Percentiles rank a stretch among this genome's conserved stretches.
These are phyloP conservation scores for Cladophialophora bantiana DNA, from an alignment of 2,329 filamentous ascomycete species.

Conservation along the genomic window DNA sequence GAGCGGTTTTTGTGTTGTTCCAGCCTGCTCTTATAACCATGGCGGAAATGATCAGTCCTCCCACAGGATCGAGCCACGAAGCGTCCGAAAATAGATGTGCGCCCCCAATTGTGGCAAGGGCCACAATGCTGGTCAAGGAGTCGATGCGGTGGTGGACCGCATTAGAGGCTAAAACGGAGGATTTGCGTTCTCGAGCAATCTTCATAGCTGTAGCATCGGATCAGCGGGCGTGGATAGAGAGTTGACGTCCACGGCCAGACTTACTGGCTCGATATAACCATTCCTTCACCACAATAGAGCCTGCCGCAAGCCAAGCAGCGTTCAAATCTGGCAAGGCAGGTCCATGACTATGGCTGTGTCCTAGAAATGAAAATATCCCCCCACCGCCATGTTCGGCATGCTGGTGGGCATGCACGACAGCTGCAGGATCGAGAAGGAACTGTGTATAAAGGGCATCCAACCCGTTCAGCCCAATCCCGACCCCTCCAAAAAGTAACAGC, in stretches of 20 bases:
- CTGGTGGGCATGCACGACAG: slow-evolving; percentile 59
- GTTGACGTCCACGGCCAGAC: slow-evolving; percentile 47
- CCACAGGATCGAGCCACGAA: slow-evolving; percentile 92
- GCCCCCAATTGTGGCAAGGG: slow-evolving; percentile 84
- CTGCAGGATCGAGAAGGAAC: slow-evolving; percentile 71
- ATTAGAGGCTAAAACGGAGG: slow-evolving; percentile 93
- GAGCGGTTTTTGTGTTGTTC: slow-evolving; percentile 80
- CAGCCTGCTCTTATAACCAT: slow-evolving; percentile 92
- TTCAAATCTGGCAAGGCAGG: slow-evolving; percentile 81
- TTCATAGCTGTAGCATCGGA: slow-evolving; percentile 75
- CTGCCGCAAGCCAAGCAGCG: slow-evolving; percentile 90
- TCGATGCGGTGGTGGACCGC: slow-evolving; percentile 96
- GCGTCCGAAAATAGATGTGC: slow-evolving; percentile 86
- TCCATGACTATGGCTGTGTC: slow-evolving; percentile 70
- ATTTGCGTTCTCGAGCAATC: slow-evolving; percentile 90
- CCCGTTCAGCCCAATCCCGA: slow-evolving; percentile 89
- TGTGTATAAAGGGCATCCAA: slow-evolving; percentile 73
- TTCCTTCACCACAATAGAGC: slow-evolving; percentile 91
- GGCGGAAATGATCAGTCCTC: slow-evolving; percentile 87
- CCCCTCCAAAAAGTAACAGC: slow-evolving; percentile 84
- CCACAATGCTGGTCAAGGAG: slow-evolving; percentile 92
- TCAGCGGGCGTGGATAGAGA: slow-evolving; percentile 19
- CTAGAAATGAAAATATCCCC: slow-evolving; percentile 60
- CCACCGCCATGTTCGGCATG: slow-evolving; percentile 40
- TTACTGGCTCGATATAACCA: slow-evolving; percentile 96